Conservation (phyloP, 371 early-diverging fungal species). For the Mucor circinelloides region DNA sequence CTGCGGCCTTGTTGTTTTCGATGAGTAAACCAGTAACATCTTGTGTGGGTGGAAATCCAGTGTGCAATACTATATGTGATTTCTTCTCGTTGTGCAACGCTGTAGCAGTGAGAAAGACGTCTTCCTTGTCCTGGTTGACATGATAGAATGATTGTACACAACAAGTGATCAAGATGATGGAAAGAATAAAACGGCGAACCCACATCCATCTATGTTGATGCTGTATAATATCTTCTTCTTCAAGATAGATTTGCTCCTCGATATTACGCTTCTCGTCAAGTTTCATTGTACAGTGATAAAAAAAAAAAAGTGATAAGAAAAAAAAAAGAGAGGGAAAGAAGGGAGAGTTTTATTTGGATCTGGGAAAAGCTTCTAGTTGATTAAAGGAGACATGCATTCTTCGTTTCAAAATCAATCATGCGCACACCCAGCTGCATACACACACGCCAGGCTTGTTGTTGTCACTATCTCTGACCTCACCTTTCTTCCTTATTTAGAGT, state of each 20-base stretch:
- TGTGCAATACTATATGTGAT: constrained; percentile 31
- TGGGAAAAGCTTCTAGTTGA: neutral
- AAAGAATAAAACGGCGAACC: constrained; percentile 33
- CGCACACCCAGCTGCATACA: neutral
- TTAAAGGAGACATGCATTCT: neutral
- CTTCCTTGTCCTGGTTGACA: neutral
- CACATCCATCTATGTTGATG: constrained; percentile 26
- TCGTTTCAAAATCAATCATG: constrained; percentile 1
- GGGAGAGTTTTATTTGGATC: neutral
- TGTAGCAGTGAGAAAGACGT: neutral
- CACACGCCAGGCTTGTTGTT: neutral
- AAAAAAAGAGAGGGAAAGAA: neutral
- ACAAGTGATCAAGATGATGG: constrained; percentile 9
- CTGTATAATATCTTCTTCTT: neutral
- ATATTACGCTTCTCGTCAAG: constrained; percentile 5
- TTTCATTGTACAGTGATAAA: neutral
- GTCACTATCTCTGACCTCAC: neutral
- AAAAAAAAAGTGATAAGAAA: neutral
- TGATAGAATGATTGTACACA: neutral
- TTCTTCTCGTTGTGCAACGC: neutral
- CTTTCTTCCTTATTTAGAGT: neutral
- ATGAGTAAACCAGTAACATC: constrained; percentile 27
- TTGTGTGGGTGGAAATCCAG: constrained; percentile 38
- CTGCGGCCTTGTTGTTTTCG: constrained; percentile 24
- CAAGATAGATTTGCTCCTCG: constrained; percentile 8